Evolutionary conservation across 179 eudicot genomes (phyloP), one percentile per base, ranked within the genome.

Genomic region (Pouteria campechiana): DNA sequence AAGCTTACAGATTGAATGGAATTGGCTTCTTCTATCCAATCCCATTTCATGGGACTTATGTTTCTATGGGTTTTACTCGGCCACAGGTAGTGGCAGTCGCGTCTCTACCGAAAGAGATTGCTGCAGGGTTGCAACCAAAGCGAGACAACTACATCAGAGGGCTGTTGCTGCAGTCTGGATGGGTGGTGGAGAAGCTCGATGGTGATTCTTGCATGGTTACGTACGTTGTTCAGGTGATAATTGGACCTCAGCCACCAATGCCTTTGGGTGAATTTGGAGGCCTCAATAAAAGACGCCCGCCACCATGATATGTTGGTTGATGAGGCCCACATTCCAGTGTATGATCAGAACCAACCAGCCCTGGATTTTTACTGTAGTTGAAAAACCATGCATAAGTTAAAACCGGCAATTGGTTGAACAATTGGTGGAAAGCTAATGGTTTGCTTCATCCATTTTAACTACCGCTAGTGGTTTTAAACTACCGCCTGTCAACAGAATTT

Each of bases 1-100:
- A 19, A 35, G 25, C 24, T 21, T 1, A n/a, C 21, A 20, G 24
- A 4, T 7, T 4, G 17, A 10, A 9, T 17, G 13, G 0, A 23
- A 12, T 25, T 13, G 13, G 13, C 16, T 27, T 1, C 19, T 2
- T 7, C 16, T 42, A 13, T 15, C n/a, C n/a, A n/a, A n/a, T n/a
- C n/a, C n/a, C n/a, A n/a, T n/a, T n/a, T n/a, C n/a, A n/a, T n/a
- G n/a, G n/a, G n/a, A n/a, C n/a, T n/a, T n/a, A n/a, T n/a, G 13
- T 12, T 5, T 40, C 11, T 7, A 8, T 40, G n/a, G n/a, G n/a
- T n/a, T n/a, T 42, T 7, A 23, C 2, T 7, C 2, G 28, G 37
- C n/a, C n/a, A n/a, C 49, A 83, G 94, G 94, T 87, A 25, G 96
- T 87, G 19, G 96, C 96, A 59, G 94, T 87, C 11, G 96, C 96